Conservation (phyloP, 1,284 basidiomycete species). For the Cutaneotrichosporon mucoides region DNA sequence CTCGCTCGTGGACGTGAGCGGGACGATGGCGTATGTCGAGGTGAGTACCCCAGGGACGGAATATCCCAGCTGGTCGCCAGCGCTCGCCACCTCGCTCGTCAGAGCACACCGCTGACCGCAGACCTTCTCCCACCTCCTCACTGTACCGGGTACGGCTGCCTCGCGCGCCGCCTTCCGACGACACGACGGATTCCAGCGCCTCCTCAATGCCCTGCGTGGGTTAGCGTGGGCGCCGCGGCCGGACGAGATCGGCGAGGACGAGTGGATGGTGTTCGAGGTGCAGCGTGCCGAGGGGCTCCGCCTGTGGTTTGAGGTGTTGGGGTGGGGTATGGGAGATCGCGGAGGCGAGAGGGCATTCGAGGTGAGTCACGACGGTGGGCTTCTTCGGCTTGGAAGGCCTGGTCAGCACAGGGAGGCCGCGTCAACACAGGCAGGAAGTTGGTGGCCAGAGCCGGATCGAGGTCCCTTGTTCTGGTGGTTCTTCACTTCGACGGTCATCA, state of each 20-base stretch:
- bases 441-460: no score
- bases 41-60: slow-evolving; percentile 19
- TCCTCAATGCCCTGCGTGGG: slow-evolving; percentile 23
- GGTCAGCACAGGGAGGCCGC: no score
- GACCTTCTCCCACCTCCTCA: slow-evolving; percentile 40
- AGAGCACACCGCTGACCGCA: slow-evolving; percentile 5
- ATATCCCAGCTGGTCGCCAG: no score
- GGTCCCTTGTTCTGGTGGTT: no score
- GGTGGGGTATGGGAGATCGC: slow-evolving; percentile 36
- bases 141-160: slow-evolving; percentile 19
- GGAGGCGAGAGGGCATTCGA: slow-evolving; percentile 28
- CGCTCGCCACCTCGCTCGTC: no score
- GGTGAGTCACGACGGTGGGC: slow-evolving; percentile 17
- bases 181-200: slow-evolving; percentile 29
- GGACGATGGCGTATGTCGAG: slow-evolving; percentile 38
- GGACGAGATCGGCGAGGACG: slow-evolving; percentile 21
- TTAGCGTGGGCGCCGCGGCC: slow-evolving; percentile 24
- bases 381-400: no score
- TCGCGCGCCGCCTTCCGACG: slow-evolving; percentile 31
- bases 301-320: slow-evolving; percentile 36
- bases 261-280: slow-evolving; percentile 40
- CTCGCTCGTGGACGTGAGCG: slow-evolving; percentile 20
- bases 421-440: no score
- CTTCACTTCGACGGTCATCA: no score
- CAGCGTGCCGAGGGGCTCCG: slow-evolving; percentile 41